A percentile compares a stretch with the other conserved stretches of the same genome.
These are phyloP conservation scores for Pythium sp. DNA, from an alignment of 352 stramenopile species.

Conservation along the genomic window DNA sequence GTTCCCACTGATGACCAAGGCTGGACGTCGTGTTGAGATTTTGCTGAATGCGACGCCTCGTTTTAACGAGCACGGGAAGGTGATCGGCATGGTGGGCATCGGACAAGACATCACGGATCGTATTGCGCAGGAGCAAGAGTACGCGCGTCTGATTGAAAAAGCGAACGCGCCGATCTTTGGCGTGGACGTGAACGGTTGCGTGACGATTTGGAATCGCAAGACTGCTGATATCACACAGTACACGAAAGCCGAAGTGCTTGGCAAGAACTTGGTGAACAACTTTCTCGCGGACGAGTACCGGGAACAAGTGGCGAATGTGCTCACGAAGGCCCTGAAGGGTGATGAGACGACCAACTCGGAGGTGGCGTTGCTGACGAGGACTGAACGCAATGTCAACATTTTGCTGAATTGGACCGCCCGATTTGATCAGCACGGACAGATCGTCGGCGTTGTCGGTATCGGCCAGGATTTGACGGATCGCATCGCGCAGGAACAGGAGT, in stretches of 20 bases:
- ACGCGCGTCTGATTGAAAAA: constrained; percentile 52
- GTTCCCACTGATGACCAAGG: constrained; percentile 84
- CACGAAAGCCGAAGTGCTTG: constrained; percentile 40
- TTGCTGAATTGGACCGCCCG: constrained; percentile 67
- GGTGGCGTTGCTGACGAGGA: constrained; percentile 70
- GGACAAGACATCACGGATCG: constrained; percentile 82
- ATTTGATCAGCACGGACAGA: constrained; percentile 67
- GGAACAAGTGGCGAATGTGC: constrained; percentile 40
- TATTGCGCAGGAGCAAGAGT: constrained; percentile 75
- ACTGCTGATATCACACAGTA: constrained; percentile 49
- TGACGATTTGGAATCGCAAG: constrained; percentile 63
- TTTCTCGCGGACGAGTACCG: constrained; percentile 62
- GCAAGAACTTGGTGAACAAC: constrained; percentile 46
- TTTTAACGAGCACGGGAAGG: constrained; percentile 74
- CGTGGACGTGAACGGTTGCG: constrained; percentile 52
- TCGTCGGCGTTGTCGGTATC: constrained; percentile 85
- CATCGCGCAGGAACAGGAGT: constrained; percentile 87
- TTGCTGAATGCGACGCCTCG: constrained; percentile 46
- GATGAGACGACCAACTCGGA: constrained; percentile 85
- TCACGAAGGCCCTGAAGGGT: constrained; percentile 56
- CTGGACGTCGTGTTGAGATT: constrained; percentile 74
- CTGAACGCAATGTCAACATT: constrained; percentile 58
- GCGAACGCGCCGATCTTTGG: constrained; percentile 70
- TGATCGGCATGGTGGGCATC: constrained; percentile 88
- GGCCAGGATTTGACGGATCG: constrained; percentile 85